phyloP scores from a whole-genome alignment of 371 early-diverging fungal genomes.

The Rhizopus microsporus region DNA sequence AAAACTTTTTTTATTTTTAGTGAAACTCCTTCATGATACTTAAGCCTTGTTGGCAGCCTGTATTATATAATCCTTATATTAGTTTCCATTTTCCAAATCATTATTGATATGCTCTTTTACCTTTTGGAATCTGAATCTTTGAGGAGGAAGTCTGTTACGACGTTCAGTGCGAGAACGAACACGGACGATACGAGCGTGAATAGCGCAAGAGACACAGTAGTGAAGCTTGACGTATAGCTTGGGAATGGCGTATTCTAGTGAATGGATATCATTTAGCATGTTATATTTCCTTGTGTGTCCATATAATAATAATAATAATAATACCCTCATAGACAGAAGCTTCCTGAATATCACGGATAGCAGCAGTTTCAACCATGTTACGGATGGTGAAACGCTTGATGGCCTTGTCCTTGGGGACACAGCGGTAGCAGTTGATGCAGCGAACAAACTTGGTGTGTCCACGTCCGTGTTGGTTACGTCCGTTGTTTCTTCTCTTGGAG shows the following conservation, averaged over 20 bases:
- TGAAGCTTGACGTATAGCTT: conserved; percentile 98
- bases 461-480: conserved; percentile 98
- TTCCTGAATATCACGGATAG: conserved; percentile 94
- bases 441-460: conserved; percentile 96
- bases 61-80: neutral
- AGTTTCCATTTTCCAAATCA: neutral
- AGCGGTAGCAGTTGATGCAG: conserved; percentile 98
- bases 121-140: conserved; percentile 82
- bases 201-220: conserved; percentile 99
- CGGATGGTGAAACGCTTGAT: conserved; percentile 98
- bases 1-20: neutral
- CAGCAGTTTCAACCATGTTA: conserved; percentile 98
- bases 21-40: neutral
- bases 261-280: neutral
- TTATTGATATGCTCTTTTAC: conserved; percentile 20
- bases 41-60: conserved; percentile 36
- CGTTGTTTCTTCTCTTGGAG: conserved; percentile 38
- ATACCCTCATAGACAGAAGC: conserved; percentile 93
- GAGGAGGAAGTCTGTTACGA: conserved; percentile 93
- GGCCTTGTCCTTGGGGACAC: conserved; percentile 99
- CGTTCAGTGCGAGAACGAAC: conserved; percentile 92
- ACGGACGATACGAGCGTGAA: conserved; percentile 97
- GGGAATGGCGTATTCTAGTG: conserved; percentile 90
- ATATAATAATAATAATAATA: no score
- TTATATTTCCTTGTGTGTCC: neutral